Percentiles rank a stretch among this genome's conserved stretches.
These are phyloP conservation scores for Chlorella sp. DNA, from an alignment of 139 green algal species.

Conservation along the genomic window DNA sequence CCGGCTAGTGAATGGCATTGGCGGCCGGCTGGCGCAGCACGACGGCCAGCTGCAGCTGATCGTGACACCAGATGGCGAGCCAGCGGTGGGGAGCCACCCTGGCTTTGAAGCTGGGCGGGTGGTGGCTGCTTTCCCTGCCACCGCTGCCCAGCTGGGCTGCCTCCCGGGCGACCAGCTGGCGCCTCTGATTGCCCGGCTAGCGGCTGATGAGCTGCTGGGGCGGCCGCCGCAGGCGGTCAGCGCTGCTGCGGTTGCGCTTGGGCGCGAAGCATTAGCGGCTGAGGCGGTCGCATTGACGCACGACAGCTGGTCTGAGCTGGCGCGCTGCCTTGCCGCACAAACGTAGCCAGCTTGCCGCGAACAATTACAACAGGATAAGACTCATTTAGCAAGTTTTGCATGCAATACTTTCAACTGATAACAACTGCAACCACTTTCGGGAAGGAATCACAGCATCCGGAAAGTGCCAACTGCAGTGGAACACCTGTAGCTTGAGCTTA, in stretches of 20 bases:
- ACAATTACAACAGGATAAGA: no score
- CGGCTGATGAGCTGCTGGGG: background rate
- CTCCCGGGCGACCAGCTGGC: constrained; percentile 29
- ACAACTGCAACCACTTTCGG: no score
- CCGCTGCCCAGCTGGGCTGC: background rate
- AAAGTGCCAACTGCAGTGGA: no score
- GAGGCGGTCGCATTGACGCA: background rate
- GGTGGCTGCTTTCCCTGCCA: constrained; percentile 5
- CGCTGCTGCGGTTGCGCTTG: background rate
- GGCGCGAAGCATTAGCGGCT: background rate
- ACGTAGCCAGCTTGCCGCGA: no score
- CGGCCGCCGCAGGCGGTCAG: background rate
- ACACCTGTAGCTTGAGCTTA: no score
- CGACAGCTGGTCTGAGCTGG: constrained; percentile 8
- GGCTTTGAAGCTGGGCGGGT: background rate
- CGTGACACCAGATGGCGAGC: constrained; percentile 3
- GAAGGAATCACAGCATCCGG: no score
- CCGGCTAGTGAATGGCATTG: constrained; percentile 5
- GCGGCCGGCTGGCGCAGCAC: background rate
- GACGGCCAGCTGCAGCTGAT: background rate
- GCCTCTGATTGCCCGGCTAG: constrained; percentile 12
- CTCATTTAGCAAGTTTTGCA: no score
- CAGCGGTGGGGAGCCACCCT: constrained; percentile 8
- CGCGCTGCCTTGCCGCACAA: background rate
- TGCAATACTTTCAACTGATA: no score